These are phyloP conservation scores for Musa balbisiana DNA, from an alignment of 202 grass and related monocot species.

Conservation along the genomic window DNA sequence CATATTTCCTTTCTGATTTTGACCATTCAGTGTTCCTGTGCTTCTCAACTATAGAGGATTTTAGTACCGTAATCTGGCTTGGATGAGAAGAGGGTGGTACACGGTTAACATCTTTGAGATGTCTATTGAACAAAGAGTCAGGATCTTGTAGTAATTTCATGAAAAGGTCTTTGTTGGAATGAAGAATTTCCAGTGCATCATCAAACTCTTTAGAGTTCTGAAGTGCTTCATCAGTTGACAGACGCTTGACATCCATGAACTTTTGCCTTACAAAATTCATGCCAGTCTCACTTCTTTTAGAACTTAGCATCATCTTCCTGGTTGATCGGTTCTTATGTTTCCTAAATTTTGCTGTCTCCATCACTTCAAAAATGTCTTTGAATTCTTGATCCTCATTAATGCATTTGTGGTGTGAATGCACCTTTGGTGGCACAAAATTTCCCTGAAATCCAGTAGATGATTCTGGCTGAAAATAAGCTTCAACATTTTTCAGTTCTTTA, in stretches of 20 bases:
- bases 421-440: constrained; percentile 35
- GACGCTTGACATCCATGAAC: constrained; percentile 67
- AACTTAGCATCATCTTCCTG: constrained; percentile 30
- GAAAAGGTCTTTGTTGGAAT: constrained; percentile 71
- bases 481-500: constrained; percentile 26
- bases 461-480: constrained; percentile 16
- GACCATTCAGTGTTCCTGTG: constrained; percentile 22
- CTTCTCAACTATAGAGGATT: constrained; percentile 57
- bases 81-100: constrained; percentile 35
- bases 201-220: constrained; percentile 66
- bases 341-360: constrained; percentile 54
- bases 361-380: constrained; percentile 93
- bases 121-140: constrained; percentile 50
- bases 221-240: constrained; percentile 56
- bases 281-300: constrained; percentile 35
- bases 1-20: constrained; percentile 31
- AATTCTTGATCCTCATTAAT: constrained; percentile 54
- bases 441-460: constrained; percentile 40
- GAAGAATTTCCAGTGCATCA: constrained; percentile 65
- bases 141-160: constrained; percentile 68
- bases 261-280: constrained; percentile 70
- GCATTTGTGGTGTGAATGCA: constrained; percentile 34
- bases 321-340: constrained; percentile 33
- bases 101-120: constrained; percentile 37
- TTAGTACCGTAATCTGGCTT: constrained; percentile 83